Conservation (phyloP, 2,329 filamentous ascomycete genomes). For the Fusarium fujikuroi region DNA sequence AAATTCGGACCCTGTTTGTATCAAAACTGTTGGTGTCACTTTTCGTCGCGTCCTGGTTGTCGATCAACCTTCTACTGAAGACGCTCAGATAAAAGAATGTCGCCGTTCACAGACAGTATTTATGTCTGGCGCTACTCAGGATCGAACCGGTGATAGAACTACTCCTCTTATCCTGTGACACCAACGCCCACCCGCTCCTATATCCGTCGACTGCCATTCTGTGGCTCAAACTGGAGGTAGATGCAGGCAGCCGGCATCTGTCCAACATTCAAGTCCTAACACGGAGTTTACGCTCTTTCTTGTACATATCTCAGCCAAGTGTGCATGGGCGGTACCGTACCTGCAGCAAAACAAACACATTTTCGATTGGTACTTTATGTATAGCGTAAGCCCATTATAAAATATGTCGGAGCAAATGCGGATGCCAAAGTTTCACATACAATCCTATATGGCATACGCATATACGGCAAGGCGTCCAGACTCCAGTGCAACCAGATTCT, state of each 20-base stretch:
- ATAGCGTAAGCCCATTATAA: slow-evolving; percentile 8
- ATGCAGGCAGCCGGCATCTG: slow-evolving; percentile 27
- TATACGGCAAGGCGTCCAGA: not conserved
- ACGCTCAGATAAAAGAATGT: slow-evolving; percentile 1
- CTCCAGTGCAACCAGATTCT: not conserved
- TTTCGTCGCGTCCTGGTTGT: slow-evolving; percentile 24
- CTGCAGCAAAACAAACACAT: slow-evolving; percentile 41
- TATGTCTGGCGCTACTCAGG: not conserved
- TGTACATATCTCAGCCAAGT: slow-evolving; percentile 4
- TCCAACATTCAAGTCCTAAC: slow-evolving; percentile 19
- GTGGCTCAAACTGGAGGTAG: slow-evolving; percentile 27
- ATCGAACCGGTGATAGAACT: slow-evolving; percentile 17
- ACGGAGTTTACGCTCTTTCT: slow-evolving; percentile 15
- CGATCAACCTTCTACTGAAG: slow-evolving; percentile 24
- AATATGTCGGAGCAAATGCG: slow-evolving; percentile 2
- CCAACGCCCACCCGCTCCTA: slow-evolving; percentile 20
- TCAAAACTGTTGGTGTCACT: slow-evolving; percentile 10
- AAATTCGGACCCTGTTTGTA: slow-evolving; percentile 25
- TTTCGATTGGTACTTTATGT: slow-evolving; percentile 19
- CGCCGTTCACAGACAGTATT: not conserved
- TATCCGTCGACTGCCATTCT: slow-evolving; percentile 30
- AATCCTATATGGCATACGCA: not conserved
- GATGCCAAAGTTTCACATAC: slow-evolving; percentile 7
- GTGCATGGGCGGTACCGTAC: slow-evolving; percentile 37
- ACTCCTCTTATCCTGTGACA: slow-evolving; percentile 25